phyloP scores from a whole-genome alignment of 1,284 basidiomycete genomes.

The Heterobasidion annosum region DNA sequence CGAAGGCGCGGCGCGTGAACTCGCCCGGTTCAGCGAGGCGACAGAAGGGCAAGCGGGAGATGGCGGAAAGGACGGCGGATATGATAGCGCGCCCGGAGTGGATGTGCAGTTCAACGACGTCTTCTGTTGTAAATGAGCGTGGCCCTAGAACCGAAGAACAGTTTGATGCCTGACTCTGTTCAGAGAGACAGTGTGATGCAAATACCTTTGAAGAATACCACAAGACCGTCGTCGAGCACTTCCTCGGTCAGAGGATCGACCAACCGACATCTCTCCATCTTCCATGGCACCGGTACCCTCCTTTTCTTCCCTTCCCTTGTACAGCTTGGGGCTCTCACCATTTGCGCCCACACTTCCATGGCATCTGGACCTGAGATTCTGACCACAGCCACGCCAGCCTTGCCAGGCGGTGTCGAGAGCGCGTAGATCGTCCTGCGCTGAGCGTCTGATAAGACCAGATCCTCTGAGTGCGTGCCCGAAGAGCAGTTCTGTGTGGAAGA shows the following conservation, averaged over 20 bases:
- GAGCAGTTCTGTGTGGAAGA: background rate
- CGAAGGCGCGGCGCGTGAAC: slow-evolving; percentile 78
- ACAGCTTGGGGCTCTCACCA: slow-evolving; percentile 29
- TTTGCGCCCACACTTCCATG: slow-evolving; percentile 43
- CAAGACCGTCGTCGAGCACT: slow-evolving; percentile 70
- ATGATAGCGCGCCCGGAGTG: slow-evolving; percentile 83
- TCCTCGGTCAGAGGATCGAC: slow-evolving; percentile 55
- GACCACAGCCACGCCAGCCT: slow-evolving; percentile 74
- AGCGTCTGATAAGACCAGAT: slow-evolving; percentile 37
- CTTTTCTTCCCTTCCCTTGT: slow-evolving; percentile 10
- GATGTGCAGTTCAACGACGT: slow-evolving; percentile 79
- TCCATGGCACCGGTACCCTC: slow-evolving; percentile 42
- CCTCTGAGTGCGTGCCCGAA: background rate
- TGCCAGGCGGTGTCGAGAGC: slow-evolving; percentile 76
- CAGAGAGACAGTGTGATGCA: slow-evolving; percentile 4
- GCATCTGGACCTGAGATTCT: slow-evolving; percentile 75
- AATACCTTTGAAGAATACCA: slow-evolving; percentile 74
- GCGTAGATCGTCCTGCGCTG: slow-evolving; percentile 77
- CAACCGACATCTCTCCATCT: slow-evolving; percentile 61
- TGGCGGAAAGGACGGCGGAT: slow-evolving; percentile 53
- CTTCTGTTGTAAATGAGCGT: slow-evolving; percentile 75
- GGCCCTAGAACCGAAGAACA: slow-evolving; percentile 33
- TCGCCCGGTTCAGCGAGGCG: slow-evolving; percentile 80
- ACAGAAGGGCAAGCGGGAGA: slow-evolving; percentile 50
- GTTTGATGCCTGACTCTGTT: background rate